Conservation (phyloP, 768 basidiomycete genomes). For the Lactarius tabidus region DNA sequence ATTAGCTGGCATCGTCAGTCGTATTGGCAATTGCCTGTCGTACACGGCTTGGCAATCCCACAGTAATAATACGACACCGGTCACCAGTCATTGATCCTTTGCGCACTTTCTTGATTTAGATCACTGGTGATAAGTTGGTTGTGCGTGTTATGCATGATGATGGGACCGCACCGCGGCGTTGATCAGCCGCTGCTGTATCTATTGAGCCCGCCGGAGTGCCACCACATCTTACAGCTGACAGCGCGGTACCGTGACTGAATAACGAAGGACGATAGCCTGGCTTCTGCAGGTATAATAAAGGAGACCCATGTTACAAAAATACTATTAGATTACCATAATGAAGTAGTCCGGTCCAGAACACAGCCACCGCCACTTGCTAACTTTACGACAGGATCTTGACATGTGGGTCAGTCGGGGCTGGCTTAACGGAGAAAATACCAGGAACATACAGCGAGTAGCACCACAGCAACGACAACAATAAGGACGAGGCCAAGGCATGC, state of each 20-base stretch:
- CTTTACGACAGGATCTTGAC: conserved; percentile 15
- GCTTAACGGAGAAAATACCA: neutral
- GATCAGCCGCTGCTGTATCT: neutral
- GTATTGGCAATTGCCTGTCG: neutral
- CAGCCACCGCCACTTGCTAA: neutral
- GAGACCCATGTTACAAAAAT: neutral
- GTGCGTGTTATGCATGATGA: neutral
- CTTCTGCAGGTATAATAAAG: conserved; percentile 6
- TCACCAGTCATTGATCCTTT: neutral
- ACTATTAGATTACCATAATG: conserved; percentile 19
- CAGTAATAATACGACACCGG: neutral
- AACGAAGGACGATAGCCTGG: neutral
- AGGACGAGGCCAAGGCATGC: conserved; percentile 88
- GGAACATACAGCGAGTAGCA: conserved; percentile 82
- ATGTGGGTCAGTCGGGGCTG: neutral
- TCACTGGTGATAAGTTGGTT: neutral
- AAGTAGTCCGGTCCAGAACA: neutral
- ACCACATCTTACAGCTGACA: neutral
- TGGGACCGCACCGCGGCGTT: neutral
- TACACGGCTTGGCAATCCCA: neutral
- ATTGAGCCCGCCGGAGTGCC: neutral
- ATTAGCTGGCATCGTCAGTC: neutral
- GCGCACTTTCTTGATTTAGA: neutral
- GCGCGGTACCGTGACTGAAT: no score
- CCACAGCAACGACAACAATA: conserved; percentile 79